Base-by-base conservation (phyloP, 257 asterid species). In the Asclepias syriaca region DNA sequence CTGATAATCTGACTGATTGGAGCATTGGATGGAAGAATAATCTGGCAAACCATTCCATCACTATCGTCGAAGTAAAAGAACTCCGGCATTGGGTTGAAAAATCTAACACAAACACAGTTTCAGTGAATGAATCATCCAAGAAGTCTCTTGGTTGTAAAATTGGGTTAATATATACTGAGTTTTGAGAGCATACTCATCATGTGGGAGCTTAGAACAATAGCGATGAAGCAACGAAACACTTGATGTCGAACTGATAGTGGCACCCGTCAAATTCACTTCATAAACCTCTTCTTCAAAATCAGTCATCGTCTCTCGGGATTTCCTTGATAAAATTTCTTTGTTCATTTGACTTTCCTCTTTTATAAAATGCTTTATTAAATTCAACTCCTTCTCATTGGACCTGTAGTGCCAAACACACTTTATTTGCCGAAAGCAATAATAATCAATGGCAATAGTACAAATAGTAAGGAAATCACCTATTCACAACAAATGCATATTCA, bases 181-280 rank as follows among this genome's bases (percentile, higher is more conserved):
- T 53, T 64, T 34, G 73, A 72, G 72, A 77, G 72, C 95, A 72
- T 95, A 95, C 99, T 92, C 98, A 64, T 95, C 99, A 77, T 77
- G 99, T 48, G 94, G 95, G 77, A 95, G 97, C 78, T 87, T 92
- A 63, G 99, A 88, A 80, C 99, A 95, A 81, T 89, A 95, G 74
- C 67, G 96, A 80, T 92, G 95, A 79, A 95, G 86, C 87, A 95
- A 84, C 2, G 98, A 84, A 74, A 95, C 70, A 84, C 99, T 95
- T 75, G 77, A 82, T 43, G 84, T 84, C 57, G 87, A 77, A 82
- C 99, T 86, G 80, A 95, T 82, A 43, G 92, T 95, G 74, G 99
- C 99, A 39, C 96, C 95, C 49, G 99, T 95, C 39, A 27, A 45
- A 68, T 85, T 94, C 75, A 95, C 98, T 79, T 81, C 82, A 81